phyloP scores from a whole-genome alignment of 257 asterid genomes.

The Nyctanthes arbortristis region DNA sequence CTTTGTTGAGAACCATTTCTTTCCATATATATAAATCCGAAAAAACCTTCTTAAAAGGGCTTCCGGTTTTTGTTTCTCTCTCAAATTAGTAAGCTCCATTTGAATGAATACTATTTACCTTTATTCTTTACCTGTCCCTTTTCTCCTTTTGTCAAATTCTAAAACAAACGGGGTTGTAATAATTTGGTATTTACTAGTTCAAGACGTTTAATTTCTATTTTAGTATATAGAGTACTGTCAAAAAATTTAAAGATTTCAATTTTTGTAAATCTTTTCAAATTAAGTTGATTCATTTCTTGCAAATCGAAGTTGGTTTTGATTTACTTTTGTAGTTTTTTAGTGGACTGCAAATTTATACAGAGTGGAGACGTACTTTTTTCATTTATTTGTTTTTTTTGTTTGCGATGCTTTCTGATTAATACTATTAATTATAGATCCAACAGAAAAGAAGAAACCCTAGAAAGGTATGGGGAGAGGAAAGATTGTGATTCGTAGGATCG shows the following conservation, averaged over 20 bases:
- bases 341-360: background rate
- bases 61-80: slow-evolving; percentile 5
- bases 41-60: slow-evolving; percentile 10
- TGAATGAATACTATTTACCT: background rate
- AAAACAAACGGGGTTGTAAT: background rate
- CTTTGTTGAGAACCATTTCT: slow-evolving; percentile 28
- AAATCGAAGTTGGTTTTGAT: no score
- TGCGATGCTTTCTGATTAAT: background rate
- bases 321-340: background rate
- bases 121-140: slow-evolving; percentile 18
- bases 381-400: no score
- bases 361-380: no score
- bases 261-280: no score
- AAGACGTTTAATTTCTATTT: slow-evolving; percentile 16
- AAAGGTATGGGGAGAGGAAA: slow-evolving; percentile 68
- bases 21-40: slow-evolving; percentile 28
- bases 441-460: slow-evolving; percentile 27
- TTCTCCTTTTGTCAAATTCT: slow-evolving; percentile 6
- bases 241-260: background rate
- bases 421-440: background rate
- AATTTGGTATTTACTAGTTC: background rate
- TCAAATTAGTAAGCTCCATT: slow-evolving; percentile 37
- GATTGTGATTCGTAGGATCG: slow-evolving; percentile 60
- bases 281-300: no score
- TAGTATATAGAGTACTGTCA: background rate